phyloP scores from a whole-genome alignment of 2,329 filamentous ascomycete species.

The Alternaria solani region DNA sequence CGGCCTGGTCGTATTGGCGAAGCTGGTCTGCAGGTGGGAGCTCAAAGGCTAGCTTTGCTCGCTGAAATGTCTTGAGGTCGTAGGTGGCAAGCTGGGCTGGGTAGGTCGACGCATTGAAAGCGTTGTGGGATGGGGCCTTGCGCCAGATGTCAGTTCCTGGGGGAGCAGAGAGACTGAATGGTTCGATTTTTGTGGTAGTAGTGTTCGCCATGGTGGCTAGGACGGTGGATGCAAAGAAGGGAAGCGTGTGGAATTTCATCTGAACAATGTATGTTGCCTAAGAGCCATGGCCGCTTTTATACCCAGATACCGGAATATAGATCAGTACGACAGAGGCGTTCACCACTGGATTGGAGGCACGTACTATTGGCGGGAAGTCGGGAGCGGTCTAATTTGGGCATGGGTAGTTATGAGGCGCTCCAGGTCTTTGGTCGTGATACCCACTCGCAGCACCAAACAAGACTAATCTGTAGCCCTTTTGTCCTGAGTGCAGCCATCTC shows the following conservation, averaged over 20 bases:
- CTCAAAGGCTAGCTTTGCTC: slow-evolving; percentile 68
- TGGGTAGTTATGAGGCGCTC: neutral
- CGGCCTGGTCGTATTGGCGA: slow-evolving; percentile 73
- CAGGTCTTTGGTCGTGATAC: neutral
- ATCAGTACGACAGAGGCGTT: neutral
- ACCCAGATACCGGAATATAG: slow-evolving; percentile 10
- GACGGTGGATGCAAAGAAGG: neutral
- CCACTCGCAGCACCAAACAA: slow-evolving; percentile 2
- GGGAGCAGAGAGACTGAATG: slow-evolving; percentile 50
- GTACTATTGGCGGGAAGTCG: slow-evolving; percentile 14
- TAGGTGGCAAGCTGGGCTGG: slow-evolving; percentile 32
- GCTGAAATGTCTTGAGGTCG: slow-evolving; percentile 66
- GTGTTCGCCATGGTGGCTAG: slow-evolving; percentile 21
- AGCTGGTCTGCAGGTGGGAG: slow-evolving; percentile 53
- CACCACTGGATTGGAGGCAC: neutral
- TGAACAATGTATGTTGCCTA: neutral
- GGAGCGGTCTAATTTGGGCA: neutral
- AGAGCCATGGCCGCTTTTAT: slow-evolving; percentile 13
- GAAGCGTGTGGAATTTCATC: neutral
- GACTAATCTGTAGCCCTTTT: slow-evolving; percentile 10
- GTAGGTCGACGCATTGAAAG: slow-evolving; percentile 65
- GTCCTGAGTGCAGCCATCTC: slow-evolving; percentile 1
- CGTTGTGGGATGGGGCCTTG: slow-evolving; percentile 71
- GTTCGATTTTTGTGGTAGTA: slow-evolving; percentile 30
- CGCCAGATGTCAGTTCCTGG: slow-evolving; percentile 79